These are phyloP conservation scores for Metschnikowia henanensis DNA, from an alignment of 805 yeast genomes.

Conservation along the genomic window DNA sequence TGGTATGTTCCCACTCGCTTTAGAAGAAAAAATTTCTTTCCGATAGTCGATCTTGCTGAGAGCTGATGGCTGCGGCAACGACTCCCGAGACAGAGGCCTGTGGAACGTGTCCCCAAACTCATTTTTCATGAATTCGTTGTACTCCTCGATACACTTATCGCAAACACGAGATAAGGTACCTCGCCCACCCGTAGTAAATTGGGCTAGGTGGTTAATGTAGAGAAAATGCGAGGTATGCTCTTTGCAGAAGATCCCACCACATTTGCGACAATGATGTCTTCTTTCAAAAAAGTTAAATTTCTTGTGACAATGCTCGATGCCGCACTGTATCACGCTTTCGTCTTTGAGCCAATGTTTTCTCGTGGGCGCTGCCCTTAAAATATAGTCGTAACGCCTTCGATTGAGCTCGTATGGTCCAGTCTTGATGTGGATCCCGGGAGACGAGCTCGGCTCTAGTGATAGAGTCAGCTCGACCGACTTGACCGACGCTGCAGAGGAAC, in stretches of 20 bases:
- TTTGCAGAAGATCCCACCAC: constrained; percentile 80
- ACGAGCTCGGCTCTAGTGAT: constrained; percentile 27
- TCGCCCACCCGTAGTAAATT: constrained; percentile 63
- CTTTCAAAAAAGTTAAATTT: constrained; percentile 76
- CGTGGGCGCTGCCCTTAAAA: constrained; percentile 46
- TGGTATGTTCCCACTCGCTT: constrained; percentile 1
- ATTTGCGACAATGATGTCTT: constrained; percentile 81
- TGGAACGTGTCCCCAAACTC: constrained; percentile 36
- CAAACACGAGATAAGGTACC: constrained; percentile 73
- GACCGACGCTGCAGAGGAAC: constrained; percentile 25
- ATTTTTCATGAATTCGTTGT: constrained; percentile 47
- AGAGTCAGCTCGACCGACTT: constrained; percentile 33
- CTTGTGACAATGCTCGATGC: constrained; percentile 53
- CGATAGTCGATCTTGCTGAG: constrained; percentile 7
- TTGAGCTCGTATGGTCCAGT: constrained; percentile 15
- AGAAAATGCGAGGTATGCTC: constrained; percentile 60
- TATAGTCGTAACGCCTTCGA: constrained; percentile 27
- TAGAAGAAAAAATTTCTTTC: constrained; percentile 13
- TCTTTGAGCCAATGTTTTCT: constrained; percentile 77
- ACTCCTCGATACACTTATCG: constrained; percentile 61
- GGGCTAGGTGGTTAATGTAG: constrained; percentile 57
- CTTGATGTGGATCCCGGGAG: constrained; percentile 12
- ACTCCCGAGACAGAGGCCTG: constrained; percentile 11
- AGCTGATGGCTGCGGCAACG: constrained; percentile 8
- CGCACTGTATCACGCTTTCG: constrained; percentile 60